Evolutionary conservation across 306 rosid genomes (phyloP).

Genomic region (Echinosophora koreensis): DNA sequence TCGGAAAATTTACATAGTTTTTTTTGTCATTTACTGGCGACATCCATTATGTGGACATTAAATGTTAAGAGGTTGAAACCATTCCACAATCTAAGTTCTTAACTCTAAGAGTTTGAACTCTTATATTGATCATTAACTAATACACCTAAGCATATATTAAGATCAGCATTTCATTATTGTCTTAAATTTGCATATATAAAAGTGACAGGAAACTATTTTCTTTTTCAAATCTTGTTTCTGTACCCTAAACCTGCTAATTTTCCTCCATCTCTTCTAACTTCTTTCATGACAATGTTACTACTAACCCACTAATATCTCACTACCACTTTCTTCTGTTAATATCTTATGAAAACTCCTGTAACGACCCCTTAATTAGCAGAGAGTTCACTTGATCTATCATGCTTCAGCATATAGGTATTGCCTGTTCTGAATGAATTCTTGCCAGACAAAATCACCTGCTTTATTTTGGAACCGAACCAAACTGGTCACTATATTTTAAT

Average conservation of each 20-base stretch:
- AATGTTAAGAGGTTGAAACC: slow-evolving; percentile 7
- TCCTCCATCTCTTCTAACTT: background rate
- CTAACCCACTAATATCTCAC: background rate
- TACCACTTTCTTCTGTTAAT: background rate
- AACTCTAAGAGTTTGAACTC: slow-evolving; percentile 23
- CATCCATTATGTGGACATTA: background rate
- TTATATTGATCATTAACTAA: background rate
- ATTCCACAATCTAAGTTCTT: background rate
- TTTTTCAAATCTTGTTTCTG: background rate
- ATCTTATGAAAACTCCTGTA: background rate
- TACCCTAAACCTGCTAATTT: background rate
- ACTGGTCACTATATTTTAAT: too few relatives aligned
- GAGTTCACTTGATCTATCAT: background rate
- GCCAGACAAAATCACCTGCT: background rate
- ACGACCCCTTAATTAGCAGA: background rate
- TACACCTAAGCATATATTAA: background rate
- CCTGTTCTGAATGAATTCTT: background rate
- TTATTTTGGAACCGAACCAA: too few relatives aligned
- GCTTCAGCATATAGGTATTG: slow-evolving; percentile 5
- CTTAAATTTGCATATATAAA: slow-evolving; percentile 2
- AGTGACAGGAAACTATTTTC: background rate
- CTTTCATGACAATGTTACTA: slow-evolving; percentile 1
- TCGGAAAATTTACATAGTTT: background rate
- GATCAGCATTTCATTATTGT: background rate
- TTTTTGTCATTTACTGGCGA: slow-evolving; percentile 20